Percentiles rank a stretch among this genome's conserved stretches.
Conservation (phyloP, 306 rosid species). For the Abrus precatorius region DNA sequence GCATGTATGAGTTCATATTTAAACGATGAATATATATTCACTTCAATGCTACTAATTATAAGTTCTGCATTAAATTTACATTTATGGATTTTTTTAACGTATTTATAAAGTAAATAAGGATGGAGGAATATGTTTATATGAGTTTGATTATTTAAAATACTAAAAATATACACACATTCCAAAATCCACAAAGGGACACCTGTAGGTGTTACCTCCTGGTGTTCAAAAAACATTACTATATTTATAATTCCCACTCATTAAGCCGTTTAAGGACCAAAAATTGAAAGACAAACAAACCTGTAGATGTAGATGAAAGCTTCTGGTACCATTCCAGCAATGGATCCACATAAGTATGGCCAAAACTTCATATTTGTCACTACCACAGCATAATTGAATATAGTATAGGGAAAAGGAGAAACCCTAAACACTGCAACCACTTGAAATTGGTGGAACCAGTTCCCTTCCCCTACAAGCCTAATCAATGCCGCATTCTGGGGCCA, state of each 20-base stretch:
- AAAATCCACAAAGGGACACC: too few species aligned
- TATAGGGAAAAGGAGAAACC: slow-evolving; percentile 96
- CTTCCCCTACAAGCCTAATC: slow-evolving; percentile 95
- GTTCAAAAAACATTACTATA: background rate
- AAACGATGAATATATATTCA: too few species aligned
- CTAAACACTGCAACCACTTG: slow-evolving; percentile 88
- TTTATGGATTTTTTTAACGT: too few species aligned
- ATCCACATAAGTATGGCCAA: slow-evolving; percentile 95
- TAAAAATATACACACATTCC: too few species aligned
- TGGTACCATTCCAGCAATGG: slow-evolving; percentile 94
- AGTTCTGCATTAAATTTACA: too few species aligned
- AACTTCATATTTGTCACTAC: slow-evolving; percentile 93
- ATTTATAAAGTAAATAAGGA: background rate
- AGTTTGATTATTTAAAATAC: too few species aligned
- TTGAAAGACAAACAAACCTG: slow-evolving; percentile 61
- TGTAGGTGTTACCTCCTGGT: too few species aligned
- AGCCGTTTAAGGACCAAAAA: slow-evolving; percentile 1
- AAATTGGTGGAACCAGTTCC: slow-evolving; percentile 89
- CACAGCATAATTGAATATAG: slow-evolving; percentile 94
- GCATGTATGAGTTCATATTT: too few species aligned
- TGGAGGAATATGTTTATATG: background rate
- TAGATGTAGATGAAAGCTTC: slow-evolving; percentile 97
- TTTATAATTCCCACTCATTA: background rate
- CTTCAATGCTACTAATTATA: too few species aligned
- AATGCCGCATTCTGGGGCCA: slow-evolving; percentile 94